Conservation (phyloP, 148 eudicot species). For the Fagopyrum esculentum region DNA sequence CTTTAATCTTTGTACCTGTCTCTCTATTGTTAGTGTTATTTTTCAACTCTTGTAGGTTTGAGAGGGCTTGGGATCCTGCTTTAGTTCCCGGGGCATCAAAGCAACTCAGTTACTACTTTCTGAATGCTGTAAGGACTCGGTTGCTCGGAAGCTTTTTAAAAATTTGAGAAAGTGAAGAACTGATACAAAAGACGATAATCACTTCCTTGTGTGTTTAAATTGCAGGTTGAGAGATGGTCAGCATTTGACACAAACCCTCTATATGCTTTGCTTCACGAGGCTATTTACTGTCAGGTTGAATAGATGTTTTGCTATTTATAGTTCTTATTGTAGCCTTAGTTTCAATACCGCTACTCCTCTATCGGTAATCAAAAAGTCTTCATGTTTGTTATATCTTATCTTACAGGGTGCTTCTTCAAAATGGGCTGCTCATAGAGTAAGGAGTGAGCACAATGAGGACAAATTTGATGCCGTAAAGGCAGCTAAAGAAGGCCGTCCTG, state of each 20-base stretch:
- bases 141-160: background rate
- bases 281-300: constrained; percentile 82
- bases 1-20: background rate
- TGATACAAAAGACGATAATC: background rate
- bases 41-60: constrained; percentile 43
- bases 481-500: constrained; percentile 74
- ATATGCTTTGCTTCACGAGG: constrained; percentile 79
- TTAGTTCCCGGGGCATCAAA: constrained; percentile 64
- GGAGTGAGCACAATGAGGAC: constrained; percentile 40
- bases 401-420: constrained; percentile 72
- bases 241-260: constrained; percentile 73
- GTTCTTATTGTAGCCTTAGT: background rate
- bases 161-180: background rate
- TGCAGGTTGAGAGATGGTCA: constrained; percentile 79
- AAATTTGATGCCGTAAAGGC: constrained; percentile 85
- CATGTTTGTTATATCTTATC: background rate
- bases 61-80: constrained; percentile 92
- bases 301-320: background rate
- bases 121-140: constrained; percentile 61
- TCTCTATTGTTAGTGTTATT: background rate
- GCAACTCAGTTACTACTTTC: constrained; percentile 73
- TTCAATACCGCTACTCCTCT: background rate
- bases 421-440: constrained; percentile 85
- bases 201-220: constrained; percentile 19
- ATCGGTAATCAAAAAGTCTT: background rate